Evolutionary conservation across 1,284 basidiomycete species (phyloP).

Genomic region (Takashimella koratensis): DNA sequence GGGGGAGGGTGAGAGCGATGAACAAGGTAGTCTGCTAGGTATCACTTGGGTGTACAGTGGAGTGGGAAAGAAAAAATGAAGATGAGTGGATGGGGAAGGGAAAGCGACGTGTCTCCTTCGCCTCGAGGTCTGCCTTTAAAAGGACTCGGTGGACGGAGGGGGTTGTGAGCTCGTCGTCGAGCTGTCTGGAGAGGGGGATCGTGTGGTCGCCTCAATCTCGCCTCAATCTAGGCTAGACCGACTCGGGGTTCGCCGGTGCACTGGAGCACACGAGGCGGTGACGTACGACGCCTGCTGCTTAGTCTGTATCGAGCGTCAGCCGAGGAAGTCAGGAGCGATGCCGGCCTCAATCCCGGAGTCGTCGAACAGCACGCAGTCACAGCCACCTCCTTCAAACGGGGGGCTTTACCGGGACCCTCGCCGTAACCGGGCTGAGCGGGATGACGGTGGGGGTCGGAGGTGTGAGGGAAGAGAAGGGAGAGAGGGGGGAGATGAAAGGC

Average conservation of each 20-base stretch:
- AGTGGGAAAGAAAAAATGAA: background rate
- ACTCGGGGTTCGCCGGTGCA: too few species aligned
- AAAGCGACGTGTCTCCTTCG: background rate
- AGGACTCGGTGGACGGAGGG: background rate
- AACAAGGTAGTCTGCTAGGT: too few species aligned
- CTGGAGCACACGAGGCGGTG: background rate
- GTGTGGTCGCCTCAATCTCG: too few species aligned
- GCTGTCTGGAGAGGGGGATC: background rate
- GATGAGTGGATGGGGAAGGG: background rate
- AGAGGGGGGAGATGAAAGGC: background rate
- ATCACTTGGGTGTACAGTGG: background rate
- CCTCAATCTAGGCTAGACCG: too few species aligned
- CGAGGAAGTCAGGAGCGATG: background rate
- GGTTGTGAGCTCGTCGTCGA: too few species aligned
- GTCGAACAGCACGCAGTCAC: conserved; percentile 5
- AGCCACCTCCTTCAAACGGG: conserved; percentile 25
- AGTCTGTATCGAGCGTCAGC: too few species aligned
- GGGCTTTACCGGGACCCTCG: background rate
- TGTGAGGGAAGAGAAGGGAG: background rate
- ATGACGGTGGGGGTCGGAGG: conserved; percentile 1
- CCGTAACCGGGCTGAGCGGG: background rate
- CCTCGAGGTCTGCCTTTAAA: background rate
- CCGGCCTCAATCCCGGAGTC: background rate
- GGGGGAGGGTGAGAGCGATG: conserved; percentile 6
- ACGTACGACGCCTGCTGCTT: background rate